A percentile compares a stretch with the other conserved stretches of the same genome.
Conservation (phyloP, 2,329 filamentous ascomycete species). For the Bertia moriformis region DNA sequence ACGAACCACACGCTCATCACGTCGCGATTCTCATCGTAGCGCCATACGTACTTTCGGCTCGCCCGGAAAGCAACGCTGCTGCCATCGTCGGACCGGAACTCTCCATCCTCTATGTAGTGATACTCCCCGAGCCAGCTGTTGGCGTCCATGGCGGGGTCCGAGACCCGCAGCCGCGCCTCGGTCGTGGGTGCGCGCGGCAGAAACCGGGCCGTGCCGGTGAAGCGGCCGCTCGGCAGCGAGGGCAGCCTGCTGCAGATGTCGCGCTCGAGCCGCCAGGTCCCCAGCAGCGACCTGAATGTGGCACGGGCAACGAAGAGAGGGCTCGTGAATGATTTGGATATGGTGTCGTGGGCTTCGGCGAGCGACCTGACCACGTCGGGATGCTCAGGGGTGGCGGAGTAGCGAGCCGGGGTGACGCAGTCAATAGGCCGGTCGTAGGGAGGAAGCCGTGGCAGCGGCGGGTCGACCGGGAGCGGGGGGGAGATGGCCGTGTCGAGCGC, state of each 20-base stretch:
- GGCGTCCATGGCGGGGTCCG: slow-evolving; percentile 4
- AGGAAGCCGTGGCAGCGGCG: slow-evolving; percentile 20
- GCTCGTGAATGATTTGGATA: slow-evolving; percentile 23
- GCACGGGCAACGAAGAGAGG: slow-evolving; percentile 45
- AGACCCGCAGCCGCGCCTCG: slow-evolving; percentile 27
- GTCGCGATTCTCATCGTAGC: slow-evolving; percentile 48
- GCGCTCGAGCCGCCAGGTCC: slow-evolving; percentile 50
- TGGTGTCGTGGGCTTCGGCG: slow-evolving; percentile 25
- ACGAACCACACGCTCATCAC: slow-evolving; percentile 61
- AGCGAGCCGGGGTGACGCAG: slow-evolving; percentile 38
- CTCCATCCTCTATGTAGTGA: slow-evolving; percentile 54
- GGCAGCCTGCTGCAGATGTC: slow-evolving; percentile 35
- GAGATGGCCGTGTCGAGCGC: slow-evolving; percentile 35
- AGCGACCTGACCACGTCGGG: slow-evolving; percentile 26
- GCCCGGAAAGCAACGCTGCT: slow-evolving; percentile 42
- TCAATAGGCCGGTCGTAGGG: slow-evolving; percentile 29
- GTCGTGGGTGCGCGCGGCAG: slow-evolving; percentile 42
- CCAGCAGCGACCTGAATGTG: slow-evolving; percentile 58
- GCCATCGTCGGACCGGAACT: slow-evolving; percentile 38
- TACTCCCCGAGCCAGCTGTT: slow-evolving; percentile 36
- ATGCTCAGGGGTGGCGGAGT: slow-evolving; percentile 24
- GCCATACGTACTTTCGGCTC: slow-evolving; percentile 56
- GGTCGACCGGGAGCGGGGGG: slow-evolving; percentile 12
- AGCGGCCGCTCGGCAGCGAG: slow-evolving; percentile 47
- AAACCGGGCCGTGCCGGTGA: slow-evolving; percentile 52